Conservation (phyloP, 1,284 basidiomycete genomes). For the Apiotrichum laibachii region DNA sequence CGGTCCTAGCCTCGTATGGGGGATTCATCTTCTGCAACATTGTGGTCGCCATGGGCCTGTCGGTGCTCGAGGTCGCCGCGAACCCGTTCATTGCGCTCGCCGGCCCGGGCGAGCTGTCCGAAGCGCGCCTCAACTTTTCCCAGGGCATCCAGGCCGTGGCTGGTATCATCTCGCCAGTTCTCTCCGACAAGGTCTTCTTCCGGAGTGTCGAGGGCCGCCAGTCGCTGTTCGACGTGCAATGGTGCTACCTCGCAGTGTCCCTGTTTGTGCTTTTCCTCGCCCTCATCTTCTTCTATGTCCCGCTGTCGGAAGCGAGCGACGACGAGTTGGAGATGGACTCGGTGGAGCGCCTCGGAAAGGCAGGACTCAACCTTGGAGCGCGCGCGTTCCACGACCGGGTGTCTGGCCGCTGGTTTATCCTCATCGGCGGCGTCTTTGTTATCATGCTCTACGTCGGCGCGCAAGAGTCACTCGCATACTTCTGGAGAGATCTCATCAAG, state of each 20-base stretch:
- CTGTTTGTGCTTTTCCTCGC: slow-evolving; percentile 47
- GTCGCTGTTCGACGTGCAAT: slow-evolving; percentile 46
- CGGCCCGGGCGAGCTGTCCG: slow-evolving; percentile 44
- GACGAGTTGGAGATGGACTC: slow-evolving; percentile 43
- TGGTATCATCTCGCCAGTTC: slow-evolving; percentile 38
- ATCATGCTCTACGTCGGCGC: slow-evolving; percentile 46
- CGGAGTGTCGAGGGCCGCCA: slow-evolving; percentile 21
- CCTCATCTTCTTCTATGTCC: slow-evolving; percentile 48
- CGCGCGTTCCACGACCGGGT: slow-evolving; percentile 20
- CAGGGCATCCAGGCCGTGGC: slow-evolving; percentile 49
- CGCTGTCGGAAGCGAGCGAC: slow-evolving; percentile 42
- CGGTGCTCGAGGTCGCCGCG: slow-evolving; percentile 45
- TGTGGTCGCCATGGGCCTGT: slow-evolving; percentile 42
- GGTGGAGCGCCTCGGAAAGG: slow-evolving; percentile 26
- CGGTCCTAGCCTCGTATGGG: slow-evolving; percentile 41
- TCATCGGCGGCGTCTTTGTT: slow-evolving; percentile 27
- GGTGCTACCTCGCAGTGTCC: slow-evolving; percentile 50
- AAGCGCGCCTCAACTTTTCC: slow-evolving; percentile 47
- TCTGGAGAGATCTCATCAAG: slow-evolving; percentile 30
- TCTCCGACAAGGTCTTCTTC: slow-evolving; percentile 44
- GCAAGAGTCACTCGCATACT: slow-evolving; percentile 45
- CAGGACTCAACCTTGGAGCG: slow-evolving; percentile 20
- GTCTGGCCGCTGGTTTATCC: slow-evolving; percentile 23
- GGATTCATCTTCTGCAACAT: slow-evolving; percentile 50
- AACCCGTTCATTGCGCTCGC: slow-evolving; percentile 51